Base-by-base conservation (phyloP, 805 yeast genomes). In the Starmerella tilneyi region DNA sequence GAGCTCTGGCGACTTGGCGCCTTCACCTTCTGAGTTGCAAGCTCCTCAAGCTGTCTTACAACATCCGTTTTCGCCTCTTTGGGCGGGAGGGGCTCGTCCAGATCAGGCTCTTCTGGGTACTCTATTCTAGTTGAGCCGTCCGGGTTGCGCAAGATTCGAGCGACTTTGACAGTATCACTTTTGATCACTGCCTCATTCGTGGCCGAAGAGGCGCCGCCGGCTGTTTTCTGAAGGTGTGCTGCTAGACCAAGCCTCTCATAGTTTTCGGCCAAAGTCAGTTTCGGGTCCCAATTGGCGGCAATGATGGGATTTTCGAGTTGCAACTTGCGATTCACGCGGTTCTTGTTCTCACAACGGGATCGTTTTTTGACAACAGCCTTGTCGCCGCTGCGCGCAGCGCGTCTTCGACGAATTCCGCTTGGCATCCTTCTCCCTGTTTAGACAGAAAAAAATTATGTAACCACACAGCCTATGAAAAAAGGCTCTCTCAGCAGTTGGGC, bases 271-370 rank as follows among this genome's bases (percentile, higher is more conserved):
- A 88, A 66, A 0, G 97, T 88, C 46, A 80, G 69, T 11, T 74
- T 73, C 48, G 78, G 74, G 64, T 92, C 95, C 98, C 98, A 92
- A 62, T 86, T 74, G 27, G 77, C 83, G 4, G 85, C 94, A 51
- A 92, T 82, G 51, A 92, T 75, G 2, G 94, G 83, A 59, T 85
- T 84, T 0, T 83, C 71, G 39, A 71, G 71, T 26, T 83, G 75
- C 49, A 77, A 77, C 48, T 79, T 67, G 54, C 79, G 72, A 15
- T 30, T 36, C 15, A 36, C 40, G 9, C 29, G 40, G 22, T 36
- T 36, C 59, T 81, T 74, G 55, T 78, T 79, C 56, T 74, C 76
- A 59, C 84, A 77, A 58, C 82, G 62, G 53, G 78, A 72, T 62
- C 92, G 74, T 24, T 92, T 76, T 55, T 73, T 76, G 64, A 82